Base-by-base conservation (phyloP, 352 stramenopile genomes). In the Plasmopara viticola region DNA sequence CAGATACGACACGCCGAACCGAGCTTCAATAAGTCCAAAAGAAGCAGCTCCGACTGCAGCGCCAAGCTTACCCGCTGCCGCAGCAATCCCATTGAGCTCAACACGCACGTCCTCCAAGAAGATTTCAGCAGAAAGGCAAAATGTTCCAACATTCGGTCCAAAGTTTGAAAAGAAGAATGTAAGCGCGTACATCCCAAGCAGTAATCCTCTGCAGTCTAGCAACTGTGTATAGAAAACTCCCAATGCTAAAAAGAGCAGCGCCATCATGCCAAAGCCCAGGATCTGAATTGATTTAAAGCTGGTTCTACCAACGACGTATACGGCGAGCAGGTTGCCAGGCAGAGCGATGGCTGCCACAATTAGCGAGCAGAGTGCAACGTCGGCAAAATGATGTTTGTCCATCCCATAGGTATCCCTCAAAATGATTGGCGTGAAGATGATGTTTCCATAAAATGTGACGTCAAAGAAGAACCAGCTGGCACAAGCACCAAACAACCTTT, bases 401-500 rank as follows among this genome's bases (percentile, higher is more conserved):
- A 75, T 77, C 4, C 64, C 75, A 41, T 79, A 87, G 7, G 77
- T 79, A 54, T 86, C 78, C 49, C 87, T 61, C 8, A 94, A 45
- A 50, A 94, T 87, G 39, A 87, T 82, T 2, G 84, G 79, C 37
- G 81, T 90, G 60, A 96, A 96, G 53, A 96, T 78, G 38, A 90
- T 66, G 57, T 96, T 95, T 31, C 78, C 86, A 58, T 96, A 96
- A 44, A 95, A 96, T 7, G 81, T 80, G 30, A 97, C 73, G 68
- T 97, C 89, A 55, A 96, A 96, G 9, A 97, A 66, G 57, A 96
- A 96, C 89, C 89, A 97, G n/a, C 76, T 84, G 10, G 83, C 56
- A n/a, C 72, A 71, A 1, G 87, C 90, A 17, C 89, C 89, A 15
- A 95, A 68, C 17, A 87, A 69, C 48, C 77, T 89, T 13, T 53